phyloP scores from a whole-genome alignment of 352 stramenopile genomes.

The Pythium guiyangense region DNA sequence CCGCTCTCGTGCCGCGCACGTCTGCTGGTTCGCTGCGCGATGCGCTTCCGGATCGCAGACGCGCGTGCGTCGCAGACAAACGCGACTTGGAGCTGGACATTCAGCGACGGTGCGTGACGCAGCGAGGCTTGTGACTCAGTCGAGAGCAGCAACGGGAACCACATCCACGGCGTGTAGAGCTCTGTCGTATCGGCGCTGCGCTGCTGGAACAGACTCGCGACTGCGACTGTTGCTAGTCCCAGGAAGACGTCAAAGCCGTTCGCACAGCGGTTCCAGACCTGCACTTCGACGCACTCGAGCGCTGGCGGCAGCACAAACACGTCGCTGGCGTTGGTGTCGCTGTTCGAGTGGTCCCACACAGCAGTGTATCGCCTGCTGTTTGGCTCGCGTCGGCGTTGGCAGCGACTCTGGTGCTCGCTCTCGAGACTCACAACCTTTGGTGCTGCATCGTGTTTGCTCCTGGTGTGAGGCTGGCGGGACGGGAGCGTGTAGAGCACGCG shows the following conservation, averaged over 20 bases:
- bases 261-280: slow-evolving; percentile 63
- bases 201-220: slow-evolving; percentile 21
- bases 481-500: slow-evolving; percentile 37
- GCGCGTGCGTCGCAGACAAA: slow-evolving; percentile 28
- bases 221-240: slow-evolving; percentile 26
- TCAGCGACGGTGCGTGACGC: slow-evolving; percentile 17
- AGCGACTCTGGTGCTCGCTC: not conserved
- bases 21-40: slow-evolving; percentile 1
- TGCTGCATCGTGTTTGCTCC: not conserved
- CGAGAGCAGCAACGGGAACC: slow-evolving; percentile 31
- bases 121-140: slow-evolving; percentile 12
- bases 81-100: slow-evolving; percentile 30
- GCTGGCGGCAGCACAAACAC: slow-evolving; percentile 21
- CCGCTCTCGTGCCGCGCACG: not conserved
- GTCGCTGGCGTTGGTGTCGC: not conserved
- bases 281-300: slow-evolving; percentile 42
- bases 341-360: slow-evolving; percentile 16
- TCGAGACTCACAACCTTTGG: slow-evolving; percentile 8
- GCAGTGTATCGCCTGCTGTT: slow-evolving; percentile 34
- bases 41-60: slow-evolving; percentile 19
- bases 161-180: slow-evolving; percentile 22
- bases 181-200: not conserved
- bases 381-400: slow-evolving; percentile 17
- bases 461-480: not conserved
- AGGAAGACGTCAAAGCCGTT: slow-evolving; percentile 56